Percentiles rank a stretch among this genome's conserved stretches.
These are phyloP conservation scores for Neobulgaria alba DNA, from an alignment of 2,329 filamentous ascomycete species.

Conservation along the genomic window DNA sequence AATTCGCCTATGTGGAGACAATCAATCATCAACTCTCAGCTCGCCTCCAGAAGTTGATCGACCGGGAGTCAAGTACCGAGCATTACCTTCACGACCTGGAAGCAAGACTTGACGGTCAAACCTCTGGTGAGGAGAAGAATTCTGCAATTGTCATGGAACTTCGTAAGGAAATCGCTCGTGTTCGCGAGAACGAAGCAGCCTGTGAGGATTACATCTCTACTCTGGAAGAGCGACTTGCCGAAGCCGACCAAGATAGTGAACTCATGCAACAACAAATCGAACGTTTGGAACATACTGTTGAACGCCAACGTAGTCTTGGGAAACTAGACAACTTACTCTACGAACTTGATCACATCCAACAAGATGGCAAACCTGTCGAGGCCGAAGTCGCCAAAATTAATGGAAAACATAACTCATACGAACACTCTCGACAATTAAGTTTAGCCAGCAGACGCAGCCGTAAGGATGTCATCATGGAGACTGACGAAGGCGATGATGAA, in stretches of 20 bases:
- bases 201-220: constrained; percentile 97
- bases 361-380: constrained; percentile 41
- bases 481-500: constrained; percentile 25
- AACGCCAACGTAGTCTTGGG: constrained; percentile 88
- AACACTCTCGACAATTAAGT: constrained; percentile 47
- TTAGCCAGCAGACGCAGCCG: constrained; percentile 44
- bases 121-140: constrained; percentile 87
- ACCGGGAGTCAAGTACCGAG: constrained; percentile 86
- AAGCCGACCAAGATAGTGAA: constrained; percentile 92
- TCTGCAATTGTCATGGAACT: constrained; percentile 76
- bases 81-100: constrained; percentile 90
- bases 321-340: constrained; percentile 89
- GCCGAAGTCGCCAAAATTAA: constrained; percentile 33
- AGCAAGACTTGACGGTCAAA: constrained; percentile 80
- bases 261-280: constrained; percentile 96
- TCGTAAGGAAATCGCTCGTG: constrained; percentile 80
- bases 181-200: constrained; percentile 81
- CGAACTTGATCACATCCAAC: constrained; percentile 74
- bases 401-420: constrained; percentile 37
- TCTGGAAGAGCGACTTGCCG: constrained; percentile 86
- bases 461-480: constrained; percentile 46
- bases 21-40: constrained; percentile 84
- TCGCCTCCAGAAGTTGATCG: constrained; percentile 84
- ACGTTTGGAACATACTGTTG: constrained; percentile 85
- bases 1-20: constrained; percentile 86